Conservation (phyloP, 2,329 filamentous ascomycete species). For the Phoma sp. region DNA sequence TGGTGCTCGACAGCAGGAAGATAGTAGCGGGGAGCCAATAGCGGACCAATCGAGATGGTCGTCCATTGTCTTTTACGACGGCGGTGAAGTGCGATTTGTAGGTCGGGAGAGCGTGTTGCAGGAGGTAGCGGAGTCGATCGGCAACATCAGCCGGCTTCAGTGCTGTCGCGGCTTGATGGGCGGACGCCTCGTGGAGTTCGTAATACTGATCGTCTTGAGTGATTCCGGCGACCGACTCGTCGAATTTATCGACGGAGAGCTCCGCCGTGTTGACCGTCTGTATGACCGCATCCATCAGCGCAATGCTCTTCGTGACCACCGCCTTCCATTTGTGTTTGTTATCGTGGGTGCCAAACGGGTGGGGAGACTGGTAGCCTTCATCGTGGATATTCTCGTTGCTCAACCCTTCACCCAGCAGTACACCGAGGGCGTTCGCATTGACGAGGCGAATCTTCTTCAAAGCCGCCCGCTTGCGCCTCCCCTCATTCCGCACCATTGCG, state of each 20-base stretch:
- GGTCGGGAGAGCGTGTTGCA: conserved; percentile 70
- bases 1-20: conserved; percentile 78
- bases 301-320: conserved; percentile 78
- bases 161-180: conserved; percentile 40
- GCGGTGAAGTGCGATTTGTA: conserved; percentile 65
- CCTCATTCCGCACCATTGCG: conserved; percentile 75
- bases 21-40: conserved; percentile 85
- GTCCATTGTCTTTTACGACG: conserved; percentile 70
- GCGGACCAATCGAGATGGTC: conserved; percentile 74
- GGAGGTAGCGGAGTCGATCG: conserved; percentile 70
- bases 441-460: conserved; percentile 77
- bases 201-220: conserved; percentile 59
- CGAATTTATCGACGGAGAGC: conserved; percentile 59
- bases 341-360: conserved; percentile 53
- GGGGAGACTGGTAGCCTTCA: conserved; percentile 55
- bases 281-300: conserved; percentile 84
- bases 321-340: conserved; percentile 68
- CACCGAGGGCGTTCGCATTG: conserved; percentile 83
- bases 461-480: conserved; percentile 72
- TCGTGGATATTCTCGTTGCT: conserved; percentile 65
- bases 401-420: conserved; percentile 85
- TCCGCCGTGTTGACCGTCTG: conserved; percentile 71
- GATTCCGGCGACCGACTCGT: conserved; percentile 62
- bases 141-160: conserved; percentile 63
- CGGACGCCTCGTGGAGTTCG: conserved; percentile 47